Base-by-base conservation (phyloP, 768 basidiomycete genomes). In the Hortiboletus campestris region DNA sequence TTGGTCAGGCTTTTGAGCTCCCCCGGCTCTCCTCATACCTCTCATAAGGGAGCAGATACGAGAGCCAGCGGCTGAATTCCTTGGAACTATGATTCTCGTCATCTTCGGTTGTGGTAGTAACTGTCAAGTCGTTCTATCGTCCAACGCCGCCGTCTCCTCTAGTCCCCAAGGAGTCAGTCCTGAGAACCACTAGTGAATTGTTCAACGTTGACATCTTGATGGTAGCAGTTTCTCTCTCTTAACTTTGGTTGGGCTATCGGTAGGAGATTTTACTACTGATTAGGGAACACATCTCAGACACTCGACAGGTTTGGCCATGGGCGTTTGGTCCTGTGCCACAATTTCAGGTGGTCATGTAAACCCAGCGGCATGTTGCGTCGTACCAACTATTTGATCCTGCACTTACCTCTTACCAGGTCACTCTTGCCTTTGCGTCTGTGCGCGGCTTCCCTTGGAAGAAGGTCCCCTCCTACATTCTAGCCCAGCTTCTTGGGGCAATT, bases 401-500 rank as follows among this genome's bases (percentile, higher is more conserved):
- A 17, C 51, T 63, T n/a, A 66, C 28, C 35, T 28, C 39, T n/a
- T 10, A 5, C 31, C 22, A 86, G 85, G 78, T 91, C 25, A 93
- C 91, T 17, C 70, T 93, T 47, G 78, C 83, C 14, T 64, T 91
- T 43, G 88, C 87, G 5, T 75, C 81, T 3, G 84, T 84, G 68
- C 83, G 90, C 58, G 79, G 78, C 44, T 91, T 93, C 70, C 88
- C 91, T 0, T 88, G 88, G 86, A 79, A 77, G 60, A 92, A 92
- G 67, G 91, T 91, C 0, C 91, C 91, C 0, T 77, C 62, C 20
- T 91, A 84, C 66, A 80, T 88, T 44, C 63, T 83, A 46, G 80
- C 84, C 0, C 88, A 89, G 66, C 54, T 85, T 19, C 66, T 88
- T 46, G 88, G 87, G 20, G 86, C 72, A 6, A 61, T 86, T 34